Percentiles rank a stretch among this genome's conserved stretches.
These are phyloP conservation scores for Cladophialophora yegresii DNA, from an alignment of 2,329 filamentous ascomycete genomes.

Conservation along the genomic window DNA sequence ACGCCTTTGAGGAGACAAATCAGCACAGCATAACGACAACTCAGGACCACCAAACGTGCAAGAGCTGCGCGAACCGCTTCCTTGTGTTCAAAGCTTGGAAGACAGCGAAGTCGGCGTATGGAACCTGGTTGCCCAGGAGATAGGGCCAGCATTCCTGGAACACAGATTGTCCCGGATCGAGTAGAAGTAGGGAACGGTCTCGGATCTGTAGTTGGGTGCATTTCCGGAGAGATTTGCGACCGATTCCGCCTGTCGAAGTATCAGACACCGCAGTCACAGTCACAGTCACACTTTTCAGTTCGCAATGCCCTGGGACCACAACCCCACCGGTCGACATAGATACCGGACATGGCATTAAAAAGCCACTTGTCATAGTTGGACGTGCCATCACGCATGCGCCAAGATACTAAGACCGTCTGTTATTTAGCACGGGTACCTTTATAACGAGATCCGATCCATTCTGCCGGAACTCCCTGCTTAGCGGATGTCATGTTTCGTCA, in stretches of 20 bases:
- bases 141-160: conserved; percentile 41
- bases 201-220: conserved; percentile 42
- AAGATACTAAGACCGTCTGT: conserved; percentile 43
- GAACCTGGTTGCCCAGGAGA: conserved; percentile 43
- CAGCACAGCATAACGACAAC: neutral
- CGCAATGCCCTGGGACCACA: conserved; percentile 20
- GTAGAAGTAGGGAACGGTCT: conserved; percentile 40
- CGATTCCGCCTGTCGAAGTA: conserved; percentile 35
- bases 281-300: too few relatives aligned
- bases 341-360: conserved; percentile 44
- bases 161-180: conserved; percentile 40
- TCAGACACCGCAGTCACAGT: neutral
- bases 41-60: neutral
- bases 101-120: conserved; percentile 46
- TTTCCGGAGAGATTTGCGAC: conserved; percentile 37
- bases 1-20: neutral
- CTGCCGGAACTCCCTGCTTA: conserved; percentile 38
- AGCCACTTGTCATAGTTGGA: conserved; percentile 44
- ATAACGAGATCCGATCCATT: conserved; percentile 40
- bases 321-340: conserved; percentile 48
- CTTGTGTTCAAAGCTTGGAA: conserved; percentile 47
- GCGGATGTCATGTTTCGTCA: conserved; percentile 38
- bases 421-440: conserved; percentile 43
- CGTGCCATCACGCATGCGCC: conserved; percentile 43
- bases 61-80: conserved; percentile 13